Percentiles rank a stretch among this genome's conserved stretches.
Evolutionary conservation across 2,329 filamentous ascomycete genomes (phyloP).

Genomic region (Ophiocordyceps sinensis): DNA sequence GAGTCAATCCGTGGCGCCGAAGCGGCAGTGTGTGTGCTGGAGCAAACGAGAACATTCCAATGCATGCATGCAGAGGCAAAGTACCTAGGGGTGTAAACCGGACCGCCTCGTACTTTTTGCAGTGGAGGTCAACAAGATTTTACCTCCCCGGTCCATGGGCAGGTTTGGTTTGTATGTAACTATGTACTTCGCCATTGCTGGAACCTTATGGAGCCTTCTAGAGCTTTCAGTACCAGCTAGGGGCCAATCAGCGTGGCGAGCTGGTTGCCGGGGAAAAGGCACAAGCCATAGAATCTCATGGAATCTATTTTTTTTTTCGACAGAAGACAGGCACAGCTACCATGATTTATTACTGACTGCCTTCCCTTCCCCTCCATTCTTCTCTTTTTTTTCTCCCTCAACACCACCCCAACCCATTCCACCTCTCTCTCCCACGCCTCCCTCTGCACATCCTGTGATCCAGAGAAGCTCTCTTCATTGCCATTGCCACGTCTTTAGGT

Average conservation of each 20-base stretch:
- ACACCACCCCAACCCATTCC: neutral
- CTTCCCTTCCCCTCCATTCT: constrained; percentile 1
- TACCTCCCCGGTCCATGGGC: neutral
- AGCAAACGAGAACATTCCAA: neutral
- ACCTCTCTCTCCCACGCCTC: neutral
- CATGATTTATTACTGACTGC: neutral
- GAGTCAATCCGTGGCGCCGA: neutral
- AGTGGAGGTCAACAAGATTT: neutral
- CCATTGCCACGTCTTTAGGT: neutral
- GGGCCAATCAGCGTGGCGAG: constrained; percentile 12
- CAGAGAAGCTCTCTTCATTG: neutral
- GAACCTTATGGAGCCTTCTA: too few species aligned
- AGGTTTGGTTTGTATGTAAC: too few species aligned
- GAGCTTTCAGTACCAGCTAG: constrained; percentile 3
- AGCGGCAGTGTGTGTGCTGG: neutral
- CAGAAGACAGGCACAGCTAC: constrained; percentile 9
- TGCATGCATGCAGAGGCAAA: neutral
- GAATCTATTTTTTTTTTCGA: constrained; percentile 25
- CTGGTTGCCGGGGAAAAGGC: constrained; percentile 12
- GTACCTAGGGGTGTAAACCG: neutral
- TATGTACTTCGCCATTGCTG: too few species aligned
- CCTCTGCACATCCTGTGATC: neutral
- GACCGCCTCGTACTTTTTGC: too few species aligned
- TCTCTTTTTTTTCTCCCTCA: constrained; percentile 1
- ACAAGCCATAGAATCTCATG: constrained; percentile 29